Evolutionary conservation across 1,284 basidiomycete species (phyloP).

Genomic region (Apiotrichum gamsii): DNA sequence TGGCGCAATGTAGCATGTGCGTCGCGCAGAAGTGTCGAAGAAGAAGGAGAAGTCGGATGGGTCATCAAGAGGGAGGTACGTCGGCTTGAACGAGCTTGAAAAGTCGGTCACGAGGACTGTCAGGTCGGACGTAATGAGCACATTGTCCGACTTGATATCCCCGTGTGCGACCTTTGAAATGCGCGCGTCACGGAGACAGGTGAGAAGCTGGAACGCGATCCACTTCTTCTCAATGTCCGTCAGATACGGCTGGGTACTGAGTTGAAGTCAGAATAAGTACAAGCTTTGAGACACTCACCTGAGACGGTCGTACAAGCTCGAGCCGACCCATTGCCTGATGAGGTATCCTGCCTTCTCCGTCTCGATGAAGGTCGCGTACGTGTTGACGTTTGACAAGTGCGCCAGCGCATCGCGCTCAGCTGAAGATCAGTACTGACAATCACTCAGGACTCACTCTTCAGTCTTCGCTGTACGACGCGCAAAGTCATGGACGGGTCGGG

Average conservation of each 20-base stretch:
- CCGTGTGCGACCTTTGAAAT: constrained; percentile 79
- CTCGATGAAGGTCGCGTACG: constrained; percentile 85
- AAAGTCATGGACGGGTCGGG: constrained; percentile 66
- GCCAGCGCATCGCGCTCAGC: constrained; percentile 77
- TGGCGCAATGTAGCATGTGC: constrained; percentile 94
- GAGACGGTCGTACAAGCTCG: constrained; percentile 93
- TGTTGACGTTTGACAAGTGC: constrained; percentile 82
- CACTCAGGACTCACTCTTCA: constrained; percentile 56
- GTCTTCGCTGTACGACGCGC: constrained; percentile 59
- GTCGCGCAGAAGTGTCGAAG: constrained; percentile 88
- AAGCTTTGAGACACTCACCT: constrained; percentile 56
- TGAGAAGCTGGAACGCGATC: constrained; percentile 91
- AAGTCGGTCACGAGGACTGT: constrained; percentile 95
- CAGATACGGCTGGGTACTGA: constrained; percentile 90
- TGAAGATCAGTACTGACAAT: constrained; percentile 35
- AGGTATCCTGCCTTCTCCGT: constrained; percentile 95
- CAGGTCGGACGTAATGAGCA: constrained; percentile 93
- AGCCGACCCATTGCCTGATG: constrained; percentile 89
- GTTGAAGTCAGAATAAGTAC: neutral
- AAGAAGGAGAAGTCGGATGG: constrained; percentile 97
- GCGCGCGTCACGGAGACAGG: constrained; percentile 74
- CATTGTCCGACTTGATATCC: constrained; percentile 96
- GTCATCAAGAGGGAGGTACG: constrained; percentile 90
- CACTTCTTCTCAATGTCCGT: constrained; percentile 92
- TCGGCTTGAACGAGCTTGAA: constrained; percentile 87